A percentile compares a stretch with the other conserved stretches of the same genome.
Conservation (phyloP, 257 asterid genomes). For the Coffea eugenioides region DNA sequence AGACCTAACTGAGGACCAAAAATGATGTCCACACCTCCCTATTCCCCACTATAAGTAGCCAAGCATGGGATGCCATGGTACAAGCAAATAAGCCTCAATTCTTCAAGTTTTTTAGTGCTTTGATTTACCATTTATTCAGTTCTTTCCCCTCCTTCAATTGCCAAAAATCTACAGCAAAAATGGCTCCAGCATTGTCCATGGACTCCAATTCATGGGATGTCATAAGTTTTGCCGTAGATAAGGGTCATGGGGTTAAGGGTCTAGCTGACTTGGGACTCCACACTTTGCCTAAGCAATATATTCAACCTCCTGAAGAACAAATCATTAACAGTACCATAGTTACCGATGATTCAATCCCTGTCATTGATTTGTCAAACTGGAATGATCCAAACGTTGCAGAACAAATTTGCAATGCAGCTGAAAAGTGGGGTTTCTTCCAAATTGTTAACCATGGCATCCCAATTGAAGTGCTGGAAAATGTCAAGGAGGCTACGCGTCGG, state of each 20-base stretch:
- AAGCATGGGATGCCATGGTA: too few relatives aligned
- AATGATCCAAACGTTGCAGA: slow-evolving; percentile 9
- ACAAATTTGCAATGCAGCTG: slow-evolving; percentile 26
- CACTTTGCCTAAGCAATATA: slow-evolving; percentile 28
- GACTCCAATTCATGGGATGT: slow-evolving; percentile 13
- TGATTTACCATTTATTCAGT: too few relatives aligned
- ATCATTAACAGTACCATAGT: slow-evolving; percentile 6
- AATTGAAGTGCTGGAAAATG: slow-evolving; percentile 22
- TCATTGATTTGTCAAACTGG: slow-evolving; percentile 31
- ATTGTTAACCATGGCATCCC: slow-evolving; percentile 32
- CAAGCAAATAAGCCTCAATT: background rate
- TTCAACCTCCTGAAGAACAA: slow-evolving; percentile 30
- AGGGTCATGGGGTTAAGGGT: slow-evolving; percentile 39
- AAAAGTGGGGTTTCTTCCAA: slow-evolving; percentile 36
- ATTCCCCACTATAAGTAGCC: background rate
- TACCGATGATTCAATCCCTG: slow-evolving; percentile 23
- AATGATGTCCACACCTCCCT: background rate
- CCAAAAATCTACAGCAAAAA: background rate
- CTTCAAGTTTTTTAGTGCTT: background rate
- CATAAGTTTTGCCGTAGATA: slow-evolving; percentile 15
- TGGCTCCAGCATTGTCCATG: slow-evolving; percentile 10
- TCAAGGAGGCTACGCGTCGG: slow-evolving; percentile 24
- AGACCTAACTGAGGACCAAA: background rate
- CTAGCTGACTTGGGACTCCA: slow-evolving; percentile 23
- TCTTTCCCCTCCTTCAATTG: background rate